A percentile compares a stretch with the other conserved stretches of the same genome.
Evolutionary conservation across 164 flowering plant species (phyloP).

Genomic region (Vitis amurensis): DNA sequence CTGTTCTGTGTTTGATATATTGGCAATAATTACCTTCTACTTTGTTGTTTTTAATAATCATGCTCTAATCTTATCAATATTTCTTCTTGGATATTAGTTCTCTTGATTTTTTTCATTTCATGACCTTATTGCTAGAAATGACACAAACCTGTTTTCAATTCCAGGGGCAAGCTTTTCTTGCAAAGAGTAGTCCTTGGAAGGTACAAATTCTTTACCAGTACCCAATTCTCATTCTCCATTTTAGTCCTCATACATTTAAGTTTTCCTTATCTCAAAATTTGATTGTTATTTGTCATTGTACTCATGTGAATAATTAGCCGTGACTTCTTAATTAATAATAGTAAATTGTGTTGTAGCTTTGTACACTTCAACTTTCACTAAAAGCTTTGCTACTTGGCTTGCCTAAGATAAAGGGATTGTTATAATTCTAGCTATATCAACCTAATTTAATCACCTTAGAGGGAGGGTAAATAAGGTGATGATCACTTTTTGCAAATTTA

Average conservation of each 20-base stretch:
- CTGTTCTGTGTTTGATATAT: no score
- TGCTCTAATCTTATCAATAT: not conserved
- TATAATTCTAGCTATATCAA: no score
- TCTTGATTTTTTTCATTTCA: conserved; percentile 6
- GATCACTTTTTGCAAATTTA: no score
- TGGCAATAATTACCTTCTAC: no score
- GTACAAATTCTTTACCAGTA: conserved; percentile 26
- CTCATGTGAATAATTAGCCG: not conserved
- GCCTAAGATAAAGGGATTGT: no score
- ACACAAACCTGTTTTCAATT: conserved; percentile 9
- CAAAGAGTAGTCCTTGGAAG: conserved; percentile 70
- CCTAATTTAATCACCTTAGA: no score
- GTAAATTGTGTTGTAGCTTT: not conserved
- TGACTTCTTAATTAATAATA: not conserved
- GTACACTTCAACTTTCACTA: not conserved
- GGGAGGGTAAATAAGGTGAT: no score
- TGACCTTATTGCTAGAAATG: not conserved
- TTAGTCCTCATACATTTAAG: not conserved
- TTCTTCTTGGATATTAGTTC: not conserved
- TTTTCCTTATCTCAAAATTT: not conserved
- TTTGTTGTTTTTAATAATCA: no score
- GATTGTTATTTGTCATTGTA: not conserved
- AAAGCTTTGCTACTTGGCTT: no score
- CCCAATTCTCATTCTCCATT: not conserved
- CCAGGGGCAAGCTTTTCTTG: conserved; percentile 67